Evolutionary conservation across 2,329 filamentous ascomycete species (phyloP).

Genomic region (Raffaelea deltoideospora): DNA sequence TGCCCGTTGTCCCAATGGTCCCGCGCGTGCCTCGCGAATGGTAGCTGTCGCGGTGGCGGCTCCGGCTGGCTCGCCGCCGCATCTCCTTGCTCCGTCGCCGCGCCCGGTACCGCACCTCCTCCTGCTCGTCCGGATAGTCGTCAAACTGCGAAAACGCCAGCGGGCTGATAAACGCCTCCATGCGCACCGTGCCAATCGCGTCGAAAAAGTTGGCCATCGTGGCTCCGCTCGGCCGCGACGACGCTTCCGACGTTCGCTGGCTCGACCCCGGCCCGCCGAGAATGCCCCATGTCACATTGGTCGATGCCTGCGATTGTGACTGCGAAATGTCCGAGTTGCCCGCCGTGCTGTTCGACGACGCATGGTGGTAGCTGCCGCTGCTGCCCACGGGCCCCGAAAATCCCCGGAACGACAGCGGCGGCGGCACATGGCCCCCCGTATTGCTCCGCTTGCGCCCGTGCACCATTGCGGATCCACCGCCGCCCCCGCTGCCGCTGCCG

Average conservation of each 20-base stretch:
- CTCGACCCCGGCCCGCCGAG: constrained; percentile 17
- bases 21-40: constrained; percentile 27
- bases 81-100: constrained; percentile 40
- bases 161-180: constrained; percentile 87
- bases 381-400: constrained; percentile 45
- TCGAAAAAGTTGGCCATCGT: constrained; percentile 57
- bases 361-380: constrained; percentile 25
- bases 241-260: constrained; percentile 40
- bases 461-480: too few species aligned
- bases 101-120: constrained; percentile 31
- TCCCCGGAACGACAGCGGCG: constrained; percentile 60
- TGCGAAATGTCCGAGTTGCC: constrained; percentile 38
- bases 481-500: too few species aligned
- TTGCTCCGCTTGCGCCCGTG: constrained; percentile 84
- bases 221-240: constrained; percentile 25
- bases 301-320: constrained; percentile 31
- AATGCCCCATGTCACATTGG: constrained; percentile 20
- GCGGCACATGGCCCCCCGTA: constrained; percentile 60
- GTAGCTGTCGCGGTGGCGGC: constrained; percentile 34
- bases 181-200: constrained; percentile 77
- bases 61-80: constrained; percentile 36
- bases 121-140: constrained; percentile 32
- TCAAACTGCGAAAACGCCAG: constrained; percentile 28
- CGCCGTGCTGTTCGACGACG: constrained; percentile 39
- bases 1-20: too few species aligned